phyloP scores from a whole-genome alignment of 2,329 filamentous ascomycete species.

The Pleoardoris graminearum region DNA sequence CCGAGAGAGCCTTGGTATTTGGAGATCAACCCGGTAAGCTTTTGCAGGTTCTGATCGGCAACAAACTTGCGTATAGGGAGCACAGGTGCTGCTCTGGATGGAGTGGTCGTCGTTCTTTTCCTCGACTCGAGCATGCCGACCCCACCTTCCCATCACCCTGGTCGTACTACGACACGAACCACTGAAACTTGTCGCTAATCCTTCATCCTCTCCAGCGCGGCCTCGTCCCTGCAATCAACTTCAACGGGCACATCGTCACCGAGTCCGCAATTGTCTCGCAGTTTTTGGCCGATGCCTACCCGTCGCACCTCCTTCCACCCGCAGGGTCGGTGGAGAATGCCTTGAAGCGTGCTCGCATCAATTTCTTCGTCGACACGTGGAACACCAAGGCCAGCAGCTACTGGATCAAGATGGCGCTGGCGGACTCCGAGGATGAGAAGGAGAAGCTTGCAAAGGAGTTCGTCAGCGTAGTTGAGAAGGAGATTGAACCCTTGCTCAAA shows the following conservation, averaged over 20 bases:
- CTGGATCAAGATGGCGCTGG: constrained; percentile 52
- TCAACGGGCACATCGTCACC: constrained; percentile 66
- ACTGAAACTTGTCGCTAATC: background rate
- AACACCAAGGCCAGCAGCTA: constrained; percentile 61
- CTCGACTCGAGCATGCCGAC: background rate
- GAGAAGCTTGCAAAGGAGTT: constrained; percentile 56
- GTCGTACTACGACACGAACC: background rate
- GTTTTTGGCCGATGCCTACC: constrained; percentile 71
- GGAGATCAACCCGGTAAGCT: constrained; percentile 67
- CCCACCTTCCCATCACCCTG: background rate
- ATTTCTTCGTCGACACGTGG: constrained; percentile 74
- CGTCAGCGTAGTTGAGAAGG: constrained; percentile 64
- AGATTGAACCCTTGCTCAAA: constrained; percentile 71
- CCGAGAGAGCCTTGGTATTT: constrained; percentile 76
- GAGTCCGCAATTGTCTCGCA: constrained; percentile 75
- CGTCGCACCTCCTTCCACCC: constrained; percentile 66
- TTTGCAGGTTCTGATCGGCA: too few relatives aligned
- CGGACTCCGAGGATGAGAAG: constrained; percentile 54
- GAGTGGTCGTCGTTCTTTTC: background rate
- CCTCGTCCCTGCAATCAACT: constrained; percentile 71
- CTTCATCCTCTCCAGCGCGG: constrained; percentile 56
- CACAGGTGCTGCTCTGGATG: background rate
- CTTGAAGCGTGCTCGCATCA: constrained; percentile 66
- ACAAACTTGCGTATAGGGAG: too few relatives aligned
- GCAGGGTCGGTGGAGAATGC: constrained; percentile 58